Conservation (phyloP, 2,329 filamentous ascomycete species). For the Mollisia scopiformis region DNA sequence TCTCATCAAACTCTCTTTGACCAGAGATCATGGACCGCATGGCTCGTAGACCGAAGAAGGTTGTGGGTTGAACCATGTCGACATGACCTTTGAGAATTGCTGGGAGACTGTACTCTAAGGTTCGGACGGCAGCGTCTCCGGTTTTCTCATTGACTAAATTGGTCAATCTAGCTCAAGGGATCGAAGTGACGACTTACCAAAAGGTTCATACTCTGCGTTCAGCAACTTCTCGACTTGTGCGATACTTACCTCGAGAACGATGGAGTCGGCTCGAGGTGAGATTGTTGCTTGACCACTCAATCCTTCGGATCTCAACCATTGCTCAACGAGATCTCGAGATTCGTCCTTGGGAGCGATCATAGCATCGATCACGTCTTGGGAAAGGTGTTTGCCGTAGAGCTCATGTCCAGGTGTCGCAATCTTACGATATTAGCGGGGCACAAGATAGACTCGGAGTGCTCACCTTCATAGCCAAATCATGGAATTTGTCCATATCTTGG, state of each 20-base stretch:
- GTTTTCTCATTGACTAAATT: slow-evolving; percentile 23
- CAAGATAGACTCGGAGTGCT: not conserved
- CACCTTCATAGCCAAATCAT: slow-evolving; percentile 35
- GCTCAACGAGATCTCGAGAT: slow-evolving; percentile 55
- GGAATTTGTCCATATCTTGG: slow-evolving; percentile 35
- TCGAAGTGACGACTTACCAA: slow-evolving; percentile 53
- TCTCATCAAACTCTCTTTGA: slow-evolving; percentile 15
- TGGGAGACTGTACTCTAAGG: slow-evolving; percentile 45
- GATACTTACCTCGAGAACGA: slow-evolving; percentile 50
- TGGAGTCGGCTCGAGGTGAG: slow-evolving; percentile 57
- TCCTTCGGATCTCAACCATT: slow-evolving; percentile 57
- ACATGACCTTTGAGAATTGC: slow-evolving; percentile 58
- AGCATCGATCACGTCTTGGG: slow-evolving; percentile 51
- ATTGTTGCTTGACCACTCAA: slow-evolving; percentile 46
- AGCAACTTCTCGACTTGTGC: slow-evolving; percentile 55
- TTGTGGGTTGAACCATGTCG: slow-evolving; percentile 63
- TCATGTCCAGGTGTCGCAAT: slow-evolving; percentile 48
- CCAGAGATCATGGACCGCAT: slow-evolving; percentile 32
- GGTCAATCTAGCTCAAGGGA: slow-evolving; percentile 45
- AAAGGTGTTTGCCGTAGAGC: slow-evolving; percentile 58
- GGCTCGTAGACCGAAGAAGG: slow-evolving; percentile 51
- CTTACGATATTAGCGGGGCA: slow-evolving; percentile 16
- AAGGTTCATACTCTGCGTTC: slow-evolving; percentile 53
- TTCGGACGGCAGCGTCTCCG: slow-evolving; percentile 27
- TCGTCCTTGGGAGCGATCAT: slow-evolving; percentile 57